Evolutionary conservation across 2,329 filamentous ascomycete genomes (phyloP), one percentile per base, ranked within the genome.

Genomic region (Rosellinia necatrix): DNA sequence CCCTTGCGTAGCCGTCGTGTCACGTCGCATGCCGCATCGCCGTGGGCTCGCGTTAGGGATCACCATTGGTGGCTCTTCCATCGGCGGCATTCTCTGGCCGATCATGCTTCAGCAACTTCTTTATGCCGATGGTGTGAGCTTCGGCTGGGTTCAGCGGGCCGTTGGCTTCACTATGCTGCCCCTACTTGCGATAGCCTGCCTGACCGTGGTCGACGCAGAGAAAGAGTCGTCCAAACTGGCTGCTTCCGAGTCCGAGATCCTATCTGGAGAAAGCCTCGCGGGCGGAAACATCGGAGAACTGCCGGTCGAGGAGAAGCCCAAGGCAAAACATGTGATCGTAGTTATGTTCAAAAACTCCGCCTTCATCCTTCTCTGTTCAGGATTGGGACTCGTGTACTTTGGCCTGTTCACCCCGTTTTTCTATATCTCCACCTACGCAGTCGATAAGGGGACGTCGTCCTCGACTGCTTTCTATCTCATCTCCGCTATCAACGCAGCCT

Each of bases 141-240:
- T 74, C 25, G 70, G 55, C 8, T 64, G 61, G 61, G 42, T 42
- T 4, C 54, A 63, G 64, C 67, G 73, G 4, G 72, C 69, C 8
- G 66, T 74, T 3, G 75, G 70, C 1, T 77, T 77, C 30, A 71
- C 71, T 15, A 75, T 76, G 72, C 57, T 75, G 2, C 72, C 73
- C 3, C 60, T 73, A 3, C 60, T 76, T 4, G 48, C 41, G 0
- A 56, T 76, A 24, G 59, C 71, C 2, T 72, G 68, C 42, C 6
- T 66, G 8, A 53, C 66, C 19, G 52, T 68, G 29, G 25, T 54
- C 13, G 64, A 68, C 27, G 49, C 49, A 12, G 46, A 43, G 32
- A 37, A 32, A 24, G 17, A 24, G 6, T n/a, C 35, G 25, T 19
- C 21, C 27, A 47, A 40, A 6, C 1, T 34, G 56, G 19, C 27